These are phyloP conservation scores for Mortierella antarctica DNA, from an alignment of 192 early-diverging fungal genomes.

Conservation along the genomic window DNA sequence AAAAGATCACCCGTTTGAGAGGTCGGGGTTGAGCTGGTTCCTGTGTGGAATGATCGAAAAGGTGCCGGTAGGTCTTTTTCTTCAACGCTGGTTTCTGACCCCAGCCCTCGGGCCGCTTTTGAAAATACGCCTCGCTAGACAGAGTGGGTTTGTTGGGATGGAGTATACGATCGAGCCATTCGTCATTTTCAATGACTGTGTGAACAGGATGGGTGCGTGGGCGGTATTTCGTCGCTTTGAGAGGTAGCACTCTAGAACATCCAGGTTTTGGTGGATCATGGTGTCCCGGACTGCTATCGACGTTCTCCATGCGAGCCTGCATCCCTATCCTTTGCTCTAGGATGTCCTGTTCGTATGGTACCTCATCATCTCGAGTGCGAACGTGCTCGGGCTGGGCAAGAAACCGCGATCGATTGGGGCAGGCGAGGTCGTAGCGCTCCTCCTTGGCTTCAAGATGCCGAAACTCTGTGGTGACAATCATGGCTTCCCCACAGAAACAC, in stretches of 20 bases:
- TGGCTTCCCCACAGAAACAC: conserved; percentile 21
- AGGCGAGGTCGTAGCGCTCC: conserved; percentile 11
- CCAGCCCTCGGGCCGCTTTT: not conserved
- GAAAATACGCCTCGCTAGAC: not conserved
- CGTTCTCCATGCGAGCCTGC: not conserved
- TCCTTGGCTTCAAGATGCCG: not conserved
- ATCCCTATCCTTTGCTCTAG: not conserved
- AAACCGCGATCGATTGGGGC: conserved; percentile 4
- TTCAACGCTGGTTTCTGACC: not conserved
- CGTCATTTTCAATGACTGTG: conserved; percentile 3
- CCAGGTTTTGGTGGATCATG: not conserved
- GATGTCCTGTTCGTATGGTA: not conserved
- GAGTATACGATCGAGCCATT: conserved; percentile 16
- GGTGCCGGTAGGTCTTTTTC: conserved; percentile 1
- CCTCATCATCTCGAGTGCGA: not conserved
- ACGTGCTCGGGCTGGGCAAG: too few species aligned
- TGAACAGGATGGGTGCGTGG: conserved; percentile 3
- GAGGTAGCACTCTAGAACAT: conserved; percentile 13
- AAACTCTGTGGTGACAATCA: conserved; percentile 21
- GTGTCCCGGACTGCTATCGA: not conserved
- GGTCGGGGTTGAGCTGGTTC: too few species aligned
- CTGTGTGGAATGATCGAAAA: too few species aligned
- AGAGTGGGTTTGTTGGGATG: not conserved
- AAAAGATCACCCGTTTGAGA: too few species aligned
- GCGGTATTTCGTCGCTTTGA: conserved; percentile 3